Percentiles rank a stretch among this genome's conserved stretches.
Conservation (phyloP, 805 yeast genomes). For the Cyberlindnera misumaiensis region DNA sequence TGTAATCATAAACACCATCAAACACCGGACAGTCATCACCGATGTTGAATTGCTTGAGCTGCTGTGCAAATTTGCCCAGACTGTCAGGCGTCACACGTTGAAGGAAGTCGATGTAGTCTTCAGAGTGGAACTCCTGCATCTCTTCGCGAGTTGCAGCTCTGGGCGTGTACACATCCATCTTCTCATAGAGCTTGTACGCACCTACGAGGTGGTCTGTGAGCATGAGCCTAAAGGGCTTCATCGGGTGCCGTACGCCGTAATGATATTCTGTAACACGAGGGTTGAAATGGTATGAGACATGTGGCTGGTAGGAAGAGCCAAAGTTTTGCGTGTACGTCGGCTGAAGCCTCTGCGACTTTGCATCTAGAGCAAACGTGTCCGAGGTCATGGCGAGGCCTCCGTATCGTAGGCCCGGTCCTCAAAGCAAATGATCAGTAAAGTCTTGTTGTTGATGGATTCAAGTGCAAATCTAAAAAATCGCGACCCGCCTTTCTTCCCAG, state of each 20-base stretch:
- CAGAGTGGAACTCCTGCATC: constrained; percentile 74
- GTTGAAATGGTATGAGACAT: constrained; percentile 85
- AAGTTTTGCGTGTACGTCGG: constrained; percentile 41
- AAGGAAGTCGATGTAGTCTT: constrained; percentile 88
- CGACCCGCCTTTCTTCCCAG: no score
- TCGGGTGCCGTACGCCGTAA: constrained; percentile 93
- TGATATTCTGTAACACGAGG: constrained; percentile 76
- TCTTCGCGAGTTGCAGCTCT: constrained; percentile 78
- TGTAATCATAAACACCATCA: constrained; percentile 90
- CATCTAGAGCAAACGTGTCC: constrained; percentile 35
- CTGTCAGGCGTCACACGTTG: constrained; percentile 89
- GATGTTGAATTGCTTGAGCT: constrained; percentile 74
- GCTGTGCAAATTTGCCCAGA: constrained; percentile 54
- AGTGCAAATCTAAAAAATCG: no score
- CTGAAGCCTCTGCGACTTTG: constrained; percentile 32
- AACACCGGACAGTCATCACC: constrained; percentile 92
- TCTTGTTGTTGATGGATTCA: no score
- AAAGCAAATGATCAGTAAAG: no score
- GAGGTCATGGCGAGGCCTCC: no score
- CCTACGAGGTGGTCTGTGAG: constrained; percentile 87
- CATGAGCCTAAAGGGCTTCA: constrained; percentile 94
- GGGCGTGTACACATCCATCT: constrained; percentile 86
- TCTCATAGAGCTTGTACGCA: constrained; percentile 76
- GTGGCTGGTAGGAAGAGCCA: constrained; percentile 35
- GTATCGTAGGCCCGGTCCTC: no score